Evolutionary conservation across 331 rosid species (phyloP).

Genomic region (Malus hybrid): DNA sequence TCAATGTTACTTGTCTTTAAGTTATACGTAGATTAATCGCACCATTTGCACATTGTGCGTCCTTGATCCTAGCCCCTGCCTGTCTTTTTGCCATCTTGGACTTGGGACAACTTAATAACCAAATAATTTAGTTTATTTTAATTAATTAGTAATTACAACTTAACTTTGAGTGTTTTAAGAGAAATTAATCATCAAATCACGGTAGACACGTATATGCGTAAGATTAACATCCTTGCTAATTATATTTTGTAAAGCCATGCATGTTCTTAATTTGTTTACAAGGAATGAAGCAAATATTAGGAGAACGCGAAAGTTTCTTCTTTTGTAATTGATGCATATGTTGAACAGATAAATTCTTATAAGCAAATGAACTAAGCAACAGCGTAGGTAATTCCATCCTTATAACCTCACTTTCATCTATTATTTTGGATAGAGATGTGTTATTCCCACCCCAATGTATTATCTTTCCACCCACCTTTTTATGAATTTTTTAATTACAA

Average conservation of each 20-base stretch:
- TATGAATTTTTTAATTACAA: no score
- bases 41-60: constrained; percentile 30
- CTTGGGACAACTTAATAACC: background rate
- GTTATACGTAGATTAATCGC: background rate
- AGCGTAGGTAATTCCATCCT: background rate
- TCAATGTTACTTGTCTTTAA: constrained; percentile 31
- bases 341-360: background rate
- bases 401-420: background rate
- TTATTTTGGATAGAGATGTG: background rate
- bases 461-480: no score
- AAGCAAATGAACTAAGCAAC: background rate
- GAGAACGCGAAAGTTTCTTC: background rate
- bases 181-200: background rate
- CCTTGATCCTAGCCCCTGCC: constrained; percentile 36
- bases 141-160: background rate
- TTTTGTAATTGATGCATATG: background rate
- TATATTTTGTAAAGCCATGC: no score
- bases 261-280: background rate
- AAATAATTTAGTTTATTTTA: no score
- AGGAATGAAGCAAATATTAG: background rate
- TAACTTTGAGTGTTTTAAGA: constrained; percentile 4
- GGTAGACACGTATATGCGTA: background rate
- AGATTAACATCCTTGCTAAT: background rate
- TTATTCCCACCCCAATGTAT: no score
- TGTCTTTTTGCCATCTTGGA: constrained; percentile 19